These are phyloP conservation scores for Saturnispora galanensis DNA, from an alignment of 805 yeast genomes.

Conservation along the genomic window DNA sequence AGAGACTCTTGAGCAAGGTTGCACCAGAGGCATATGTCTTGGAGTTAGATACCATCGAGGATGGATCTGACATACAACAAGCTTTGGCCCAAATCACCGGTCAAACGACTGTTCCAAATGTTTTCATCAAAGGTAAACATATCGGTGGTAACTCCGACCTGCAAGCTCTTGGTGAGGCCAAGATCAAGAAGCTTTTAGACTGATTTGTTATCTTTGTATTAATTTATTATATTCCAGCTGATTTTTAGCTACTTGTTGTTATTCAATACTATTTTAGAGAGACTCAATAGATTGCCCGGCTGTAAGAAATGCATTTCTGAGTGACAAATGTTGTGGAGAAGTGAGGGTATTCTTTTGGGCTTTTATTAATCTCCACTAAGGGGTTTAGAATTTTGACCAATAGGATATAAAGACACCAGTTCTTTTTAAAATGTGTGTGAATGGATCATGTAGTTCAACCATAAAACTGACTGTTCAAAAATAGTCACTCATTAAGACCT, in stretches of 20 bases:
- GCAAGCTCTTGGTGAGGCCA: constrained; percentile 46
- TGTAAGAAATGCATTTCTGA: too few relatives aligned
- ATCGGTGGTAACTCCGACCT: constrained; percentile 93
- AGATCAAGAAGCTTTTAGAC: constrained; percentile 9
- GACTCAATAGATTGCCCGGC: too few relatives aligned
- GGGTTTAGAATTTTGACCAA: too few relatives aligned
- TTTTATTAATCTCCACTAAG: too few relatives aligned
- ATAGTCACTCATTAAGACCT: too few relatives aligned
- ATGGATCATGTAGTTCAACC: too few relatives aligned
- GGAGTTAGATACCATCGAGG: constrained; percentile 45
- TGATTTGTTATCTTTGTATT: not conserved
- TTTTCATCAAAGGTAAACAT: constrained; percentile 84
- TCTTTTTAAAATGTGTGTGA: too few relatives aligned
- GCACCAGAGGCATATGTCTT: constrained; percentile 42
- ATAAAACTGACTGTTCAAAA: too few relatives aligned
- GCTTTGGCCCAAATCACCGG: constrained; percentile 73
- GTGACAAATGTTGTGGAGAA: too few relatives aligned
- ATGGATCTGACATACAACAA: constrained; percentile 74
- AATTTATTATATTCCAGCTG: not conserved
- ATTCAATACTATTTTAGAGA: too few relatives aligned
- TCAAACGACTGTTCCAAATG: constrained; percentile 89
- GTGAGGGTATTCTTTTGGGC: too few relatives aligned
- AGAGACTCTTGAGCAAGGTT: constrained; percentile 29
- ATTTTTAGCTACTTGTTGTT: not conserved
- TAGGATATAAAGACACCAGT: too few relatives aligned